Conservation (phyloP, 495 filamentous ascomycete species). For the Neurospora terricola region DNA sequence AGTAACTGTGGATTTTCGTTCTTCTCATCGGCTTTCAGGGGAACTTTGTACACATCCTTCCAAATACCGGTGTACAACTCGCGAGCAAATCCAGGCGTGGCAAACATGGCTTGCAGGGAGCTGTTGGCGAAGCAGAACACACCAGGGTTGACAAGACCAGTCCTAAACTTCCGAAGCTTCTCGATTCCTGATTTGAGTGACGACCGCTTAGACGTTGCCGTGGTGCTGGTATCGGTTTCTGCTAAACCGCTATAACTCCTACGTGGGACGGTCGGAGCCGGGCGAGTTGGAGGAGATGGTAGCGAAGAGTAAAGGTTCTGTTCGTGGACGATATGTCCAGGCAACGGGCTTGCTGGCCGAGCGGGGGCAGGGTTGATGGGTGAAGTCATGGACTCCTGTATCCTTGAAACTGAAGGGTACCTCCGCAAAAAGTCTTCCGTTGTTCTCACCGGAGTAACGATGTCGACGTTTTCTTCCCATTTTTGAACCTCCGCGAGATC, state of each 20-base stretch:
- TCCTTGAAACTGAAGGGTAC: slow-evolving; percentile 60
- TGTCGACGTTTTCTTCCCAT: slow-evolving; percentile 33
- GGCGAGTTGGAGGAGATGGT: slow-evolving; percentile 47
- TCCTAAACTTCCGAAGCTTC: slow-evolving; percentile 22
- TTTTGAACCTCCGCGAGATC: slow-evolving; percentile 28
- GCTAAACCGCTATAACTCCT: slow-evolving; percentile 84
- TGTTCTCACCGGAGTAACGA: slow-evolving; percentile 35
- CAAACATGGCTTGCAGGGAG: slow-evolving; percentile 71
- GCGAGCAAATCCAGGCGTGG: slow-evolving; percentile 58
- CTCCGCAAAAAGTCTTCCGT: slow-evolving; percentile 74
- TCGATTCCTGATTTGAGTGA: slow-evolving; percentile 13
- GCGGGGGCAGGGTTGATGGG: slow-evolving; percentile 13
- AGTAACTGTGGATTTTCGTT: slow-evolving; percentile 71
- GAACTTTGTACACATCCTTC: slow-evolving; percentile 32
- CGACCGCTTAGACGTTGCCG: slow-evolving; percentile 36
- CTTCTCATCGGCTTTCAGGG: slow-evolving; percentile 48
- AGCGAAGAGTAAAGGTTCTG: slow-evolving; percentile 21
- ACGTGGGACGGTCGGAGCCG: slow-evolving; percentile 75
- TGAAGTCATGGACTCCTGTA: slow-evolving; percentile 68
- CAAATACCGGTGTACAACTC: slow-evolving; percentile 53
- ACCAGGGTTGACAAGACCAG: slow-evolving; percentile 71
- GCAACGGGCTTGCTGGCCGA: slow-evolving; percentile 22
- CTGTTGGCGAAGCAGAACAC: slow-evolving; percentile 90
- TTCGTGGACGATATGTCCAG: slow-evolving; percentile 18
- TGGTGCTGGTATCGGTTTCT: slow-evolving; percentile 38